Conservation (phyloP, 805 yeast species). For the Candida railenensis region DNA sequence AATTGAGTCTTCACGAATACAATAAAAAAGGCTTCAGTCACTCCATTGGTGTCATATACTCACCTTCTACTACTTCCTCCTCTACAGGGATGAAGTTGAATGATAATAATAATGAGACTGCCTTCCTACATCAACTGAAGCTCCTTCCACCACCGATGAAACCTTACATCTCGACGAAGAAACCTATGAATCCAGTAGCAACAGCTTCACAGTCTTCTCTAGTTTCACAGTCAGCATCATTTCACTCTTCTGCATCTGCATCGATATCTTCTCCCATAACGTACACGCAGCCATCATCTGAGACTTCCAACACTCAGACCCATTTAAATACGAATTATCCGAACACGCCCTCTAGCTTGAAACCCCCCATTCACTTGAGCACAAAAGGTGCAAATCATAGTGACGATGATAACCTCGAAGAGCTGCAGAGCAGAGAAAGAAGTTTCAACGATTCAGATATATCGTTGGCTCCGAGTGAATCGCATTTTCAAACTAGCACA, state of each 20-base stretch:
- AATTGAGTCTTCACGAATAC: slow-evolving; percentile 1
- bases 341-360: not conserved
- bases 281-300: not conserved
- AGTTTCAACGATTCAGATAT: slow-evolving; percentile 3
- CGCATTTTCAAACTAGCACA: slow-evolving; percentile 11
- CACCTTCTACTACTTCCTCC: not conserved
- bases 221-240: slow-evolving; percentile 4
- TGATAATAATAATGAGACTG: not conserved
- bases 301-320: not conserved
- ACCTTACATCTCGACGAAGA: not conserved
- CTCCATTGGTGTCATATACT: not conserved
- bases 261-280: not conserved
- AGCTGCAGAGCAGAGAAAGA: not conserved
- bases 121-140: not conserved
- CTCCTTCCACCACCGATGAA: not conserved
- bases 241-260: not conserved
- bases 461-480: slow-evolving; percentile 11
- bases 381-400: not conserved
- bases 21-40: not conserved
- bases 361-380: slow-evolving; percentile 1
- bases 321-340: not conserved
- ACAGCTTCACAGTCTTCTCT: slow-evolving; percentile 1
- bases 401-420: not conserved
- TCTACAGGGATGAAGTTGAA: not conserved
- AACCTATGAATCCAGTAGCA: not conserved